A percentile compares a stretch with the other conserved stretches of the same genome.
phyloP scores from a whole-genome alignment of 2,329 filamentous ascomycete genomes.

The Podosphaera xanthii region DNA sequence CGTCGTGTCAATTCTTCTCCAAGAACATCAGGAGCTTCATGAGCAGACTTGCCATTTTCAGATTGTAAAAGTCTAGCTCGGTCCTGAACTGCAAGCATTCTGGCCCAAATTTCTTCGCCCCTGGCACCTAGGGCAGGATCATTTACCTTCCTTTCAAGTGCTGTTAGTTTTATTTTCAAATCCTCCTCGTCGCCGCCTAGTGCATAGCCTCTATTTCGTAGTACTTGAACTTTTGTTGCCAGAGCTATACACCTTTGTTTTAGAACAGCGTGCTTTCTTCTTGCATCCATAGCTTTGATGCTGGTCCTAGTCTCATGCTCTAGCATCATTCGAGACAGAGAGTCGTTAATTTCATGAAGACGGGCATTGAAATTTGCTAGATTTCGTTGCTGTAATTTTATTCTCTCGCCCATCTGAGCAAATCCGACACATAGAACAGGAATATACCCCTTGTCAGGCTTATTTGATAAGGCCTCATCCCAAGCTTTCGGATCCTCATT shows the following conservation, averaged over 20 bases:
- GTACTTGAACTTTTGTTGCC: slow-evolving; percentile 57
- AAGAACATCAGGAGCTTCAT: slow-evolving; percentile 31
- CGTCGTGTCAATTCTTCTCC: slow-evolving; percentile 48
- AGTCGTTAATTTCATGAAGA: slow-evolving; percentile 59
- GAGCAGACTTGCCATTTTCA: slow-evolving; percentile 47
- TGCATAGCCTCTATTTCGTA: slow-evolving; percentile 62
- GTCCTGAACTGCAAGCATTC: slow-evolving; percentile 51
- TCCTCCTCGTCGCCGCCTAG: slow-evolving; percentile 62
- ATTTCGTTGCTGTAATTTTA: slow-evolving; percentile 47
- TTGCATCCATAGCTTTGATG: slow-evolving; percentile 49
- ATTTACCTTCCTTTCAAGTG: slow-evolving; percentile 43
- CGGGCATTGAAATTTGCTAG: slow-evolving; percentile 47
- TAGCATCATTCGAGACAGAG: slow-evolving; percentile 47
- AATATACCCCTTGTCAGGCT: slow-evolving; percentile 53
- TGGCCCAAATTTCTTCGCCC: slow-evolving; percentile 69
- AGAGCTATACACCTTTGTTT: slow-evolving; percentile 51
- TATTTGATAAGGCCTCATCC: slow-evolving; percentile 64
- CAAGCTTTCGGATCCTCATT: slow-evolving; percentile 57
- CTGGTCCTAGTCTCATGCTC: slow-evolving; percentile 57
- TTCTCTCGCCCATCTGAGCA: slow-evolving; percentile 43
- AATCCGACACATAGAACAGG: slow-evolving; percentile 59
- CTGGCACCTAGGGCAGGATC: slow-evolving; percentile 54
- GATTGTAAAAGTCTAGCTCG: slow-evolving; percentile 49
- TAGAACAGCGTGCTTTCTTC: slow-evolving; percentile 48
- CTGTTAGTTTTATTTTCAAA: slow-evolving; percentile 45